A percentile compares a stretch with the other conserved stretches of the same genome.
phyloP scores from a whole-genome alignment of 192 early-diverging fungal species.

The Coemansia sp. region DNA sequence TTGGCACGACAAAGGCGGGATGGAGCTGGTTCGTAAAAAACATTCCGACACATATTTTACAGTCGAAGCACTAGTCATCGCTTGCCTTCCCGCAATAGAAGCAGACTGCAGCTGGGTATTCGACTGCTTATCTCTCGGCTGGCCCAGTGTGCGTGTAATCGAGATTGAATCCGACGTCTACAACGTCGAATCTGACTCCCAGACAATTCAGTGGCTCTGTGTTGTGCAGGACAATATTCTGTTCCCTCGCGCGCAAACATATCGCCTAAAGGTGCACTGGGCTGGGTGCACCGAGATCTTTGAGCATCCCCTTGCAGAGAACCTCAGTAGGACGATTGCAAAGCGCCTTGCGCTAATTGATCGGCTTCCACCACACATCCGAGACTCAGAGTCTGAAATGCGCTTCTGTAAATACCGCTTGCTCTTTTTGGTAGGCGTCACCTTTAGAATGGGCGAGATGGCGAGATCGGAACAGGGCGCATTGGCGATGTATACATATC shows the following conservation, averaged over 20 bases:
- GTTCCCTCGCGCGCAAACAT: slow-evolving; percentile 35
- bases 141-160: slow-evolving; percentile 34
- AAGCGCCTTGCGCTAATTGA: slow-evolving; percentile 30
- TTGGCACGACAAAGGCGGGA: slow-evolving; percentile 42
- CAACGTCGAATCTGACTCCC: slow-evolving; percentile 34
- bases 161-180: slow-evolving; percentile 34
- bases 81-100: slow-evolving; percentile 8
- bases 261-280: slow-evolving; percentile 44
- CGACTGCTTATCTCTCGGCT: slow-evolving; percentile 36
- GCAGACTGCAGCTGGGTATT: slow-evolving; percentile 22
- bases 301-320: slow-evolving; percentile 34
- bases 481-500: slow-evolving; percentile 41
- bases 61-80: slow-evolving; percentile 31
- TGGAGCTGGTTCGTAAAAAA: slow-evolving; percentile 39
- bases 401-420: slow-evolving; percentile 43
- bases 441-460: slow-evolving; percentile 45
- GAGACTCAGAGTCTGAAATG: slow-evolving; percentile 22
- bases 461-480: slow-evolving; percentile 26
- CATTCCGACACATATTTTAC: slow-evolving; percentile 18
- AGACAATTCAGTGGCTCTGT: slow-evolving; percentile 31
- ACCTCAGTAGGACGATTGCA: slow-evolving; percentile 16
- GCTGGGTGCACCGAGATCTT: slow-evolving; percentile 49
- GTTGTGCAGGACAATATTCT: slow-evolving; percentile 28
- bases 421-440: slow-evolving; percentile 40
- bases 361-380: slow-evolving; percentile 22